Conservation (phyloP, 1,284 basidiomycete genomes). For the Fomitopsis palustris region DNA sequence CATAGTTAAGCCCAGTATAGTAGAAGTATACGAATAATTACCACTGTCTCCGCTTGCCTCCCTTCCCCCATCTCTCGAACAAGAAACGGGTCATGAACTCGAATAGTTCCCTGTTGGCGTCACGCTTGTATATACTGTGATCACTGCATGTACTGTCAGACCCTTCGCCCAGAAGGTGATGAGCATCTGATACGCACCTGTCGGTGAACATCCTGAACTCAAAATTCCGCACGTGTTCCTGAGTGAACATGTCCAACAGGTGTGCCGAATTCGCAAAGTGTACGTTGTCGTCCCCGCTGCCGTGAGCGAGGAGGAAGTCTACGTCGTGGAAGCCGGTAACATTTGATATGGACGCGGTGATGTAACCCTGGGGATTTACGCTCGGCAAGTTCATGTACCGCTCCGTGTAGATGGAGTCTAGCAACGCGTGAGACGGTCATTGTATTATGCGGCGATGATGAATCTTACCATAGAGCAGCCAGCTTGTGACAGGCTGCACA, state of each 20-base stretch:
- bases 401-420: slow-evolving; percentile 90
- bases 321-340: slow-evolving; percentile 80
- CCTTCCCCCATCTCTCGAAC: slow-evolving; percentile 88
- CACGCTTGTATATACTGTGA: slow-evolving; percentile 70
- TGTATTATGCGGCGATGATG: neutral
- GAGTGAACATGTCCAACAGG: slow-evolving; percentile 88
- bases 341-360: slow-evolving; percentile 80
- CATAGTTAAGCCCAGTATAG: neutral
- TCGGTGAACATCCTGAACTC: slow-evolving; percentile 97
- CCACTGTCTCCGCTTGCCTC: slow-evolving; percentile 61
- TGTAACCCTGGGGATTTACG: slow-evolving; percentile 80
- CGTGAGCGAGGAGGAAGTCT: slow-evolving; percentile 87
- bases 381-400: slow-evolving; percentile 91
- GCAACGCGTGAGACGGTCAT: neutral
- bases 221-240: slow-evolving; percentile 71
- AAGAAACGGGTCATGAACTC: slow-evolving; percentile 87
- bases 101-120: slow-evolving; percentile 81
- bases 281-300: slow-evolving; percentile 93
- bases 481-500: slow-evolving; percentile 76
- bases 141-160: slow-evolving; percentile 46
- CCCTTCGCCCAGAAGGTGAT: neutral
- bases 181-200: slow-evolving; percentile 47
- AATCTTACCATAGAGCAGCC: slow-evolving; percentile 74
- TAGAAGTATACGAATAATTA: slow-evolving; percentile 10
- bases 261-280: slow-evolving; percentile 91